These are phyloP conservation scores for Leptodontidium sp. DNA, from an alignment of 2,329 filamentous ascomycete genomes.

Conservation along the genomic window DNA sequence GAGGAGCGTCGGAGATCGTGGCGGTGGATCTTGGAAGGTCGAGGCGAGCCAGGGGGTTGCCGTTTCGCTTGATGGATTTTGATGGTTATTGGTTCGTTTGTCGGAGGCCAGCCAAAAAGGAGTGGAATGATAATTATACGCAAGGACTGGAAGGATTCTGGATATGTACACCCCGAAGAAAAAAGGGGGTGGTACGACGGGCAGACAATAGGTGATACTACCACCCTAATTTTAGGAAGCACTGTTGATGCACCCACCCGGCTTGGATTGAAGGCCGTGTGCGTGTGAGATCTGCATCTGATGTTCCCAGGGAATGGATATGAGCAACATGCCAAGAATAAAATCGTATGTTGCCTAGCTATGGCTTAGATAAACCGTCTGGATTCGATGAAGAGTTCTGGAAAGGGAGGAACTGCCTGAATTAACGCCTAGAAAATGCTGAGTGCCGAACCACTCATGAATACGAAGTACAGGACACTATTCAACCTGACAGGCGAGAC, in stretches of 20 bases:
- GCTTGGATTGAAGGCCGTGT: conserved; percentile 5
- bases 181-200: neutral
- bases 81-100: conserved; percentile 1
- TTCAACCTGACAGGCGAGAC: neutral
- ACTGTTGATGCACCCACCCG: conserved; percentile 2
- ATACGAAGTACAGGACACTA: neutral
- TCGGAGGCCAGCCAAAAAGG: neutral
- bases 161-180: neutral
- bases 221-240: neutral
- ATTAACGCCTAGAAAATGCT: neutral
- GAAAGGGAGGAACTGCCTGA: neutral
- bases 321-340: conserved; percentile 10
- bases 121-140: neutral
- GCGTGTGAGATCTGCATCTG: conserved; percentile 11
- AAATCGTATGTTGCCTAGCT: conserved; percentile 9
- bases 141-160: neutral
- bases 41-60: conserved; percentile 5
- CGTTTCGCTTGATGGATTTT: neutral
- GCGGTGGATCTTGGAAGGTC: conserved; percentile 13
- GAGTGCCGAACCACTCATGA: neutral
- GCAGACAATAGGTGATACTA: neutral
- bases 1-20: conserved; percentile 13
- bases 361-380: neutral
- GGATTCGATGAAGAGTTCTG: conserved; percentile 1
- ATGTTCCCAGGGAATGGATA: conserved; percentile 5